Conservation (phyloP, 2,329 filamentous ascomycete species). For the Tolypocladium ophioglossoides region DNA sequence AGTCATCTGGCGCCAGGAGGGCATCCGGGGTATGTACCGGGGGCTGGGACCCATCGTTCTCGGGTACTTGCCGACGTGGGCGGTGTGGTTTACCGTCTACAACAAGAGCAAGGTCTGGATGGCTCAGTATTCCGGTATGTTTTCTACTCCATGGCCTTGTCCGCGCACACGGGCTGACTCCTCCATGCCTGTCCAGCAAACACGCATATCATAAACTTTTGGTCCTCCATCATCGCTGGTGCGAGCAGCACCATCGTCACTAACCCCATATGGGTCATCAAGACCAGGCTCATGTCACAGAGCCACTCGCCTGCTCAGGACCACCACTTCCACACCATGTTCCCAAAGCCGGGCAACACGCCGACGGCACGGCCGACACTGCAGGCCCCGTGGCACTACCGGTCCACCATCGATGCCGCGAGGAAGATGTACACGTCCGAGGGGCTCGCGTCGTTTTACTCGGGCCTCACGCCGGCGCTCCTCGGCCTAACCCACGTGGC, state of each 20-base stretch:
- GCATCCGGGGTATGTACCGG: slow-evolving; percentile 81
- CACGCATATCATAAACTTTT: slow-evolving; percentile 68
- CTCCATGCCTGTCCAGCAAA: slow-evolving; percentile 43
- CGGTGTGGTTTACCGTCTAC: slow-evolving; percentile 95
- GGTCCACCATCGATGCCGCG: slow-evolving; percentile 79
- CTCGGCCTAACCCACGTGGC: slow-evolving; percentile 90
- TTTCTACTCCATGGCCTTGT: neutral
- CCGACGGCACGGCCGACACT: slow-evolving; percentile 44
- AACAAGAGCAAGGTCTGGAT: slow-evolving; percentile 75
- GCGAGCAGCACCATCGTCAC: slow-evolving; percentile 89
- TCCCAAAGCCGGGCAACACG: slow-evolving; percentile 40
- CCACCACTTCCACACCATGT: slow-evolving; percentile 32
- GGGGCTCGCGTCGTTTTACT: slow-evolving; percentile 86
- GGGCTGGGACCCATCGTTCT: slow-evolving; percentile 89
- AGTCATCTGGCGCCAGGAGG: slow-evolving; percentile 81
- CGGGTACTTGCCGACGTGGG: slow-evolving; percentile 95
- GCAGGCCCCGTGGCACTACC: slow-evolving; percentile 81
- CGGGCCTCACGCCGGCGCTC: slow-evolving; percentile 82
- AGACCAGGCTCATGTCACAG: slow-evolving; percentile 96
- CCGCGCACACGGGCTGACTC: neutral
- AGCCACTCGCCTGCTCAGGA: slow-evolving; percentile 42
- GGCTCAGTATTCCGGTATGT: slow-evolving; percentile 52
- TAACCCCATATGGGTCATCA: slow-evolving; percentile 99
- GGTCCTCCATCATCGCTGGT: slow-evolving; percentile 83
- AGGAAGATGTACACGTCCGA: slow-evolving; percentile 93